These are phyloP conservation scores for Cercospora brassicicola DNA, from an alignment of 2,329 filamentous ascomycete genomes.

Conservation along the genomic window DNA sequence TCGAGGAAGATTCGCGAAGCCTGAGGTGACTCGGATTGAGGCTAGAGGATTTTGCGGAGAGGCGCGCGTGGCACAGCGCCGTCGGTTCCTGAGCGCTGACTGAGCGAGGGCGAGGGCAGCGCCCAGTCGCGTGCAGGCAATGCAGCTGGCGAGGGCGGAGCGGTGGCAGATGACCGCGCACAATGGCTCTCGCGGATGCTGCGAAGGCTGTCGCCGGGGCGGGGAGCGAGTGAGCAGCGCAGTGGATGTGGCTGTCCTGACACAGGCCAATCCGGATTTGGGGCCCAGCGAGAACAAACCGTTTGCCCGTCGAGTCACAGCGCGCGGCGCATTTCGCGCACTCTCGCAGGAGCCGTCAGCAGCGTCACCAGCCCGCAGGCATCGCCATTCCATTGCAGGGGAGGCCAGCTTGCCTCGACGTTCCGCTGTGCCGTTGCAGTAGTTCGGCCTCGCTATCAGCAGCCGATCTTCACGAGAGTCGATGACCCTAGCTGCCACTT, in stretches of 20 bases:
- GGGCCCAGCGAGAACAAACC: slow-evolving; percentile 5
- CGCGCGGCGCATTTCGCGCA: not conserved
- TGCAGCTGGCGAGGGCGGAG: slow-evolving; percentile 4
- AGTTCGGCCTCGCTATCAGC: not conserved
- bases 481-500: slow-evolving; percentile 1
- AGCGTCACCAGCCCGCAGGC: not conserved
- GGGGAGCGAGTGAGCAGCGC: not conserved
- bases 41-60: slow-evolving; percentile 24
- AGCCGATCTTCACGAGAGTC: not conserved
- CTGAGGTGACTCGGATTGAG: not conserved
- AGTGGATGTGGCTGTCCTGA: not conserved
- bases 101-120: not conserved
- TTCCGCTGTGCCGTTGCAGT: not conserved
- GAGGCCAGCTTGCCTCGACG: not conserved
- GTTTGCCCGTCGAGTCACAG: slow-evolving; percentile 2
- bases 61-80: not conserved
- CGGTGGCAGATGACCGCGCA: slow-evolving; percentile 13
- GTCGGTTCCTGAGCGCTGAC: not conserved
- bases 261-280: not conserved
- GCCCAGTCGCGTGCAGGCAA: not conserved
- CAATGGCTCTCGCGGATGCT: not conserved
- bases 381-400: not conserved
- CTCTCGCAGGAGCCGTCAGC: not conserved
- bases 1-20: slow-evolving; percentile 16
- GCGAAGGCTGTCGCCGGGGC: not conserved